Base-by-base conservation (phyloP, 371 early-diverging fungal genomes). In the Saksenaea oblongispora region DNA sequence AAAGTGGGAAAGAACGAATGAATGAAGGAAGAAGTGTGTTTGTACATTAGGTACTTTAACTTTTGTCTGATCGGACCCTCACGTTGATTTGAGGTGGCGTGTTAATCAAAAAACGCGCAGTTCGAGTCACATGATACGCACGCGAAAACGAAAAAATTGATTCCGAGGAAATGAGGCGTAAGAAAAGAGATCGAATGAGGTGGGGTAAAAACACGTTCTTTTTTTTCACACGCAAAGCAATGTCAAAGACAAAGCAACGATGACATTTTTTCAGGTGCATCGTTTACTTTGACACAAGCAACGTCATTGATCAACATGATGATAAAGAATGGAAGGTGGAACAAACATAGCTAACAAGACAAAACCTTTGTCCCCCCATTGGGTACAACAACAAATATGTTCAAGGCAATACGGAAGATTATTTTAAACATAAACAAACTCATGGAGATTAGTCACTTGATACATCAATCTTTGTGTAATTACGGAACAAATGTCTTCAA, bases 141-240 rank as follows among this genome's bases (percentile, higher is more conserved):
- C 51, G 51, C 51, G 51, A 47, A n/a, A 22, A 18, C 22, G n/a
- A 47, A 47, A 47, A 17, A 22, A 47, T 47, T 22, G 51, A 47
- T 22, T 47, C 51, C 51, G 51, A 47, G 51, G 51, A 22, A 22
- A 41, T 41, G 18, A 41, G 31, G 14, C 42, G 22, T 47, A 22
- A 47, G 51, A 39, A 39, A 39, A 47, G 51, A 22, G 51, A 47
- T 47, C 51, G 51, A 47, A 47, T 47, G 51, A 47, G 51, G 51
- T 11, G 51, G 51, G 51, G 51, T 47, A 39, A 39, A 39, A 39
- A 39, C 39, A 39, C 39, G 39, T 39, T 39, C 10, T 11, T 39
- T 39, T 39, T 39, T 14, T 39, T 39, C n/a, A 39, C 39, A n/a
- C 39, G 11, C 11, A 39, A 39, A 11, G 11, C 10, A n/a, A 39